Conservation (phyloP, 345 rosid species). For the Populus davidiana region DNA sequence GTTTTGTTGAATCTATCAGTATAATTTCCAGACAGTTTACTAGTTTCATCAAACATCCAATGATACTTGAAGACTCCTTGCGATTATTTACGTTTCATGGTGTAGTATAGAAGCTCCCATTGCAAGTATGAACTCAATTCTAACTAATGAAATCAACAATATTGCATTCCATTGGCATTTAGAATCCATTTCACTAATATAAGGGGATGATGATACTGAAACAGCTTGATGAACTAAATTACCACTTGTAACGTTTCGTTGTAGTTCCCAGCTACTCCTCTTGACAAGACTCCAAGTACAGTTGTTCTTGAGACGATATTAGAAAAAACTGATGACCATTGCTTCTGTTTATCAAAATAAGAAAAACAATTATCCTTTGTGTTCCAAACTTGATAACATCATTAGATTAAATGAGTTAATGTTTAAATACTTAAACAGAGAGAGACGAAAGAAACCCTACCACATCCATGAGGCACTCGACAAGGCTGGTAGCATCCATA, state of each 20-base stretch:
- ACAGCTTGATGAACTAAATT: neutral
- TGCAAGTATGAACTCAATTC: too few relatives aligned
- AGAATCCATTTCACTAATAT: too few relatives aligned
- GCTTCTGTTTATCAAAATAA: slow-evolving; percentile 29
- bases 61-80: too few relatives aligned
- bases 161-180: too few relatives aligned
- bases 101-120: too few relatives aligned
- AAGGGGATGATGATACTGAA: neutral
- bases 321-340: slow-evolving; percentile 39
- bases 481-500: slow-evolving; percentile 15
- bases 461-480: slow-evolving; percentile 40
- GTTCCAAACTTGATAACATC: neutral
- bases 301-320: slow-evolving; percentile 40
- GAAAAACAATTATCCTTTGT: neutral
- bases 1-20: neutral
- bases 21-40: too few relatives aligned
- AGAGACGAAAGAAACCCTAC: slow-evolving; percentile 14
- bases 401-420: too few relatives aligned
- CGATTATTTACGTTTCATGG: too few relatives aligned
- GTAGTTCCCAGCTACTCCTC: slow-evolving; percentile 23
- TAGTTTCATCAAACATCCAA: too few relatives aligned
- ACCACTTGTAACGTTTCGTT: slow-evolving; percentile 51
- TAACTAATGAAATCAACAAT: too few relatives aligned
- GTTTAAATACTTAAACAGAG: neutral
- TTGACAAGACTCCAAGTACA: slow-evolving; percentile 31